A percentile compares a stretch with the other conserved stretches of the same genome.
These are phyloP conservation scores for Ustilago trichophora DNA, from an alignment of 1,284 basidiomycete species.

Conservation along the genomic window DNA sequence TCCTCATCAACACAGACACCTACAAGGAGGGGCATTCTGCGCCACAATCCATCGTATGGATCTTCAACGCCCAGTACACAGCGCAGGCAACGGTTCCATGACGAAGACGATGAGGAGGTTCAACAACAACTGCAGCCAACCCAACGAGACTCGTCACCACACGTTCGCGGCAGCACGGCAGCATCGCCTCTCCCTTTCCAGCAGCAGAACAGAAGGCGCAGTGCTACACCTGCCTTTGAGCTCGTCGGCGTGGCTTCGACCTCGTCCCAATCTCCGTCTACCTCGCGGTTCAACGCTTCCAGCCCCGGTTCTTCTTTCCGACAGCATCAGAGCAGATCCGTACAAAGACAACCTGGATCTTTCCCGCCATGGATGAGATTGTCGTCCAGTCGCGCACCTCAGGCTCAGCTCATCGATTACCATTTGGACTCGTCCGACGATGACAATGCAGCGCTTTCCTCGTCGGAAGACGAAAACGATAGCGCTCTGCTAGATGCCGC, in stretches of 20 bases:
- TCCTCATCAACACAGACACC: conserved; percentile 19
- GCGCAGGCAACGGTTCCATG: conserved; percentile 14
- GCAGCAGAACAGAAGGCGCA: conserved; percentile 14
- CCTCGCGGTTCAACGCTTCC: background rate
- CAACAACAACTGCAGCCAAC: background rate
- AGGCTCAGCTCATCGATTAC: conserved; percentile 6
- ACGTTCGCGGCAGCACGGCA: background rate
- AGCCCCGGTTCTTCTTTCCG: background rate
- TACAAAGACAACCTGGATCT: background rate
- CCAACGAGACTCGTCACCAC: conserved; percentile 3
- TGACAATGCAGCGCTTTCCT: conserved; percentile 22
- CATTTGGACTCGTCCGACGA: conserved; percentile 32
- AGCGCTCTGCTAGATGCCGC: conserved; percentile 1
- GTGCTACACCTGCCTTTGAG: conserved; percentile 34
- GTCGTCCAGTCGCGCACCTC: conserved; percentile 6
- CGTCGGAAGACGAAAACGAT: conserved; percentile 20
- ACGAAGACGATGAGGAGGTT: background rate
- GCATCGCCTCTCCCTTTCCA: conserved; percentile 10
- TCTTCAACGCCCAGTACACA: conserved; percentile 10
- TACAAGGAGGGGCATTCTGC: conserved; percentile 30
- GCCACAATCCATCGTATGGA: conserved; percentile 21
- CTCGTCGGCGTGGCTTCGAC: conserved; percentile 26
- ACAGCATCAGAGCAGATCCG: background rate
- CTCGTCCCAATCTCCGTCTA: conserved; percentile 15
- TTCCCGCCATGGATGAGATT: conserved; percentile 38